Evolutionary conservation across 2,329 filamentous ascomycete species (phyloP).

Genomic region (Fusarium nematophilum): DNA sequence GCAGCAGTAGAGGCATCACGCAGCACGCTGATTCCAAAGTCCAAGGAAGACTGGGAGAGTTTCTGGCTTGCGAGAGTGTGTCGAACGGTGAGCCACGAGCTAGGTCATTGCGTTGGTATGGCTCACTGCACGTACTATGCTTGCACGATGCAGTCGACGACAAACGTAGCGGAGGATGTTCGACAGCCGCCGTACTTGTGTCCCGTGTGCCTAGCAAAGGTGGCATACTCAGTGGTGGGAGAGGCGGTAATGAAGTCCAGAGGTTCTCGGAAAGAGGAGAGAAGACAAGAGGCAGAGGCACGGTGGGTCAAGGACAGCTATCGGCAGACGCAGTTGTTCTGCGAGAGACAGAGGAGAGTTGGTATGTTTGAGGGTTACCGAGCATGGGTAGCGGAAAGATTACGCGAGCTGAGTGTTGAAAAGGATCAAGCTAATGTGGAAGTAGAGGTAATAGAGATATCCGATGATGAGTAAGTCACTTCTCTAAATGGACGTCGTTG

Average conservation of each 20-base stretch:
- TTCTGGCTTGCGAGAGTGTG: constrained; percentile 69
- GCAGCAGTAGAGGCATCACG: constrained; percentile 18
- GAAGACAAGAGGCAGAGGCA: too few species aligned
- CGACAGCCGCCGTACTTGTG: constrained; percentile 73
- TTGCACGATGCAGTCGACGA: constrained; percentile 72
- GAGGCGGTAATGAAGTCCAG: background rate
- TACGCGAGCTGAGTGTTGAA: too few species aligned
- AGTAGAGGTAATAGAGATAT: too few species aligned
- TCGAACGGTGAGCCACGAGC: constrained; percentile 71
- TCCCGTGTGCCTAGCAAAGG: constrained; percentile 67
- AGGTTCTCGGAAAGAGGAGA: too few species aligned
- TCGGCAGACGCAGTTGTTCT: too few species aligned
- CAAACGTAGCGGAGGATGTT: constrained; percentile 66
- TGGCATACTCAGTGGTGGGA: constrained; percentile 44
- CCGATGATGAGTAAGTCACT: too few species aligned
- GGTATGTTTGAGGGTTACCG: too few species aligned
- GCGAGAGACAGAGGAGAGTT: too few species aligned
- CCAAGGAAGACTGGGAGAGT: constrained; percentile 45
- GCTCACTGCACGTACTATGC: constrained; percentile 74
- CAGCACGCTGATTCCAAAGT: constrained; percentile 27
- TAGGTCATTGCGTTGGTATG: constrained; percentile 75
- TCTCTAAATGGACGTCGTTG: too few species aligned
- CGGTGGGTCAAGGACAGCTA: too few species aligned
- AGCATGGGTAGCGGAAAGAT: too few species aligned
- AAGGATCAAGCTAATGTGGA: too few species aligned